Conservation (phyloP, 2,329 filamentous ascomycete species). For the Alternaria dauci region DNA sequence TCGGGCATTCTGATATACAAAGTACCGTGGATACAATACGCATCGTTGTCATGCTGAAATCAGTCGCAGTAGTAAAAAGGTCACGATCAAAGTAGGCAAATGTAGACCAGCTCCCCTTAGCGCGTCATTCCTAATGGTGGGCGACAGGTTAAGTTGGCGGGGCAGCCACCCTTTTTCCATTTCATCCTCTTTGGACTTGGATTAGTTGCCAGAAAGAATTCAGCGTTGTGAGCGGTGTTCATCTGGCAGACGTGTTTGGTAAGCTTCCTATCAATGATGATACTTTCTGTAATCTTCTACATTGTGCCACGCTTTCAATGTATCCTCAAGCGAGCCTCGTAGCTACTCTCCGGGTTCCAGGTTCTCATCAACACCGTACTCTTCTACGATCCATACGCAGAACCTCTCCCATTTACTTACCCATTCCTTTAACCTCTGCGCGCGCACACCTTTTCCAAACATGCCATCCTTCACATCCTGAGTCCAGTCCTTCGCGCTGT, state of each 20-base stretch:
- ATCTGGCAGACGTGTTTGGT: neutral
- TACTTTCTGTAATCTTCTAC: neutral
- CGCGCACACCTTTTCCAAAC: slow-evolving; percentile 74
- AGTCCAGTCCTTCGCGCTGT: slow-evolving; percentile 73
- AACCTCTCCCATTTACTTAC: slow-evolving; percentile 84
- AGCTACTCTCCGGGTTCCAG: slow-evolving; percentile 53
- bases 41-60: no score
- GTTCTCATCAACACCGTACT: slow-evolving; percentile 67
- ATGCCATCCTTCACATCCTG: slow-evolving; percentile 77
- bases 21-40: no score
- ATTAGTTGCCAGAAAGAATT: neutral
- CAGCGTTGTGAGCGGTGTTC: neutral
- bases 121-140: neutral
- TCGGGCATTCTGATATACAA: neutral
- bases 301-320: neutral
- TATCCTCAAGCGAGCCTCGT: neutral
- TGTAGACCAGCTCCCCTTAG: neutral
- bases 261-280: neutral
- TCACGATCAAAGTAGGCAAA: neutral
- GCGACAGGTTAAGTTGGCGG: neutral
- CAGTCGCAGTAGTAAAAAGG: no score
- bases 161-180: neutral
- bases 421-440: slow-evolving; percentile 79
- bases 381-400: slow-evolving; percentile 86
- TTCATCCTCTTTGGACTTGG: neutral